Percentiles rank a stretch among this genome's conserved stretches.
These are phyloP conservation scores for Paraphoma chrysanthemicola DNA, from an alignment of 2,329 filamentous ascomycete species.

Conservation along the genomic window DNA sequence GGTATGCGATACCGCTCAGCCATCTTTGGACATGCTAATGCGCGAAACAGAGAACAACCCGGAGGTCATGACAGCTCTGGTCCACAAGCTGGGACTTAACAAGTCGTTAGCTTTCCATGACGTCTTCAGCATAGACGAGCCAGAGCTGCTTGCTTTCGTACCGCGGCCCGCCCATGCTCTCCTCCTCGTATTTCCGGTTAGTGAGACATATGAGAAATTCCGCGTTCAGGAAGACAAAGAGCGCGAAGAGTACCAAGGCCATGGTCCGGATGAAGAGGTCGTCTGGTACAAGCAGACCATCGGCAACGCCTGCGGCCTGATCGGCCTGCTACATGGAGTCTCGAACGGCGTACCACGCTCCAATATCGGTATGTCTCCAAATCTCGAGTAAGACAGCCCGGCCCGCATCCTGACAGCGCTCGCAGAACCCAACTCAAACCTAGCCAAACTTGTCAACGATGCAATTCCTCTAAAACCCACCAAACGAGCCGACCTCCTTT, in stretches of 20 bases:
- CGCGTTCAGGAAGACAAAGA: constrained; percentile 75
- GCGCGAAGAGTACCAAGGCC: constrained; percentile 69
- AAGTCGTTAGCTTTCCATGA: constrained; percentile 81
- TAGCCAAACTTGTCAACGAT: constrained; percentile 70
- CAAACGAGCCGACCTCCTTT: constrained; percentile 75
- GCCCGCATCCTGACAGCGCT: constrained; percentile 17
- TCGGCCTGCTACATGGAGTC: constrained; percentile 85
- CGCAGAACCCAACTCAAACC: constrained; percentile 58
- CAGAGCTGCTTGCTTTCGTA: constrained; percentile 82
- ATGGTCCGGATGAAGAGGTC: constrained; percentile 75
- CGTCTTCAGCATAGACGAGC: constrained; percentile 88
- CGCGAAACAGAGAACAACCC: constrained; percentile 73
- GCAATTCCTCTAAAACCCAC: constrained; percentile 73
- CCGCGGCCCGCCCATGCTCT: constrained; percentile 88
- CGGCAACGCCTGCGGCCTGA: constrained; percentile 90
- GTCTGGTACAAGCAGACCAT: constrained; percentile 98
- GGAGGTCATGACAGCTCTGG: constrained; percentile 84
- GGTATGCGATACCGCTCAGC: constrained; percentile 27
- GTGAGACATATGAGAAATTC: constrained; percentile 77
- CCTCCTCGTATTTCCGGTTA: constrained; percentile 90
- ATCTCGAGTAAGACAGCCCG: background rate
- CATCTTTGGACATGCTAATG: constrained; percentile 13
- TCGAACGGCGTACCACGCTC: constrained; percentile 75
- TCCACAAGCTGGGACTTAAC: constrained; percentile 87
- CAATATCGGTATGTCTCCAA: constrained; percentile 36